phyloP scores from a whole-genome alignment of 2,329 filamentous ascomycete genomes.

The Mariannaea elegans region DNA sequence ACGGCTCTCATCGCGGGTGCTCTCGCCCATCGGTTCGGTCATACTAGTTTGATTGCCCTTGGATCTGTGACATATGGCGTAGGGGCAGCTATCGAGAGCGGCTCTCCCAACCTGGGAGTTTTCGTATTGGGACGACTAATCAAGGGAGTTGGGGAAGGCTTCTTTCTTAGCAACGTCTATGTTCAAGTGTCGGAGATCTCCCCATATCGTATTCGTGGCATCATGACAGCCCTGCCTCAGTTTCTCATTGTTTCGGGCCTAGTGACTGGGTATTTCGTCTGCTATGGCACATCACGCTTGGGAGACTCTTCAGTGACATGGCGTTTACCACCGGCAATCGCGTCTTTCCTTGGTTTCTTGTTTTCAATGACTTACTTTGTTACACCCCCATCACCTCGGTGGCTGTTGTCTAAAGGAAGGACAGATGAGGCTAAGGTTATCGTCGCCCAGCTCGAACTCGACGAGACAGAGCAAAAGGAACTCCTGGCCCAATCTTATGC shows the following conservation, averaged over 20 bases:
- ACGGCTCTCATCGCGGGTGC: constrained; percentile 67
- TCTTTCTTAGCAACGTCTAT: constrained; percentile 62
- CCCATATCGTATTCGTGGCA: constrained; percentile 59
- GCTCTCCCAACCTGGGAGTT: constrained; percentile 51
- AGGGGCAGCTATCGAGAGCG: constrained; percentile 56
- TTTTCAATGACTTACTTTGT: constrained; percentile 46
- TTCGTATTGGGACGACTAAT: constrained; percentile 65
- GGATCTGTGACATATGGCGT: constrained; percentile 63
- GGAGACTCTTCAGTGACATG: constrained; percentile 57
- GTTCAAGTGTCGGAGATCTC: constrained; percentile 69
- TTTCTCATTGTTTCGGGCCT: constrained; percentile 62
- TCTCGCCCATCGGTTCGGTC: constrained; percentile 62
- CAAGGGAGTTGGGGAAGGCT: constrained; percentile 65
- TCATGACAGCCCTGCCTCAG: constrained; percentile 62
- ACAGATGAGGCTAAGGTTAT: constrained; percentile 53
- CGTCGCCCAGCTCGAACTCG: constrained; percentile 53
- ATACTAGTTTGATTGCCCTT: constrained; percentile 59
- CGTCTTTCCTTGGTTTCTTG: constrained; percentile 43
- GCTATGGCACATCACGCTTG: constrained; percentile 63
- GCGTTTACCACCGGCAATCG: constrained; percentile 60
- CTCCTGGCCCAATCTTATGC: constrained; percentile 34
- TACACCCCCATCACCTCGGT: constrained; percentile 63
- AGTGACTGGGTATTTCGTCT: constrained; percentile 66
- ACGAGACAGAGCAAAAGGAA: constrained; percentile 54
- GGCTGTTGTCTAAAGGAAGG: constrained; percentile 57